Base-by-base conservation (phyloP, 192 early-diverging fungal genomes). In the Coemansia sp. region DNA sequence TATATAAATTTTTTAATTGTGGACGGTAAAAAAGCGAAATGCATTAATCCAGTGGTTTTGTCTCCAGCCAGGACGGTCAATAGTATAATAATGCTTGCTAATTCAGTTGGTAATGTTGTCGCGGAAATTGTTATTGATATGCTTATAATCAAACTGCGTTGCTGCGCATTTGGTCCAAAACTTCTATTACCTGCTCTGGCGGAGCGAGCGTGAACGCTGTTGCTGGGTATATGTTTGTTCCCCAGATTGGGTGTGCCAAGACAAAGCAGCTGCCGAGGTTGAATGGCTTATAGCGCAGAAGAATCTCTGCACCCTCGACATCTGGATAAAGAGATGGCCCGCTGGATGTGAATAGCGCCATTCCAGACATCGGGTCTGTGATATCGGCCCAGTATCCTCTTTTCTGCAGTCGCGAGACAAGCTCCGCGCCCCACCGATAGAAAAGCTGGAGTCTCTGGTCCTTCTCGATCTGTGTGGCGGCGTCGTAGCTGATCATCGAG, bases 281-380 rank as follows among this genome's bases (percentile, higher is more conserved):
- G 49, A 91, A 82, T 3, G 89, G 87, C 14, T 83, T 75, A 70
- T 96, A 98, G 48, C 87, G 85, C 69, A 96, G 69, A 18, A 98
- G 82, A 14, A 83, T 61, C 49, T 89, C 84, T 8, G 89, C 85
- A 16, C 92, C 92, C 29, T 93, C 89, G 16, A 97, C 94, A 66
- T 97, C 96, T 11, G 96, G 94, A 67, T 94, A 97, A 12, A 90
- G 85, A 45, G 85, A 84, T 11, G 90, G 84, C 14, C 94, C 94
- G 42, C 88, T 84, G 11, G 81, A 67, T 4, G 87, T 88, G 67
- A 86, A 89, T 20, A 89, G 73, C 69, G 88, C 76, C 67, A 71
- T 65, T 5, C 95, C 95, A 17, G 92, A 93, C 49, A 92, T 90
- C 18, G 95, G 95, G 69, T 97, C 95, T 36, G 92, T 94, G 45